Base-by-base conservation (phyloP, 1,284 basidiomycete species). In the Somion occarium region DNA sequence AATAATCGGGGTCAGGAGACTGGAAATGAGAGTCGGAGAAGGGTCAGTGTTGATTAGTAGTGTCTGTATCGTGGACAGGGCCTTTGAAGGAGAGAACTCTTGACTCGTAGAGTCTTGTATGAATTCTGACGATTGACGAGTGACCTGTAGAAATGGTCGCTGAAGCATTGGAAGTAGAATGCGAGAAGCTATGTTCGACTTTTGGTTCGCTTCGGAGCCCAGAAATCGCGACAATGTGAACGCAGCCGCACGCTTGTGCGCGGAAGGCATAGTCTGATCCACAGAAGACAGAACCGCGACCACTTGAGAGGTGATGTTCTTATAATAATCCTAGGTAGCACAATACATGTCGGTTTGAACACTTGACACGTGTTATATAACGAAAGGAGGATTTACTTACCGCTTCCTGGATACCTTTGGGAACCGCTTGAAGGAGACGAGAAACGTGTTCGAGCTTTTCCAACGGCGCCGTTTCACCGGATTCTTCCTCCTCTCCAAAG, bases 11-110 rank as follows among this genome's bases (percentile, higher is more conserved):
- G 82, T 80, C 13, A 94, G 66, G 4, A 93, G 60, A 13, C 70
- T 67, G 0, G 83, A 75, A 43, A 90, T 76, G 37, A 91, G 74
- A 2, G 70, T 66, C 0, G 89, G 85, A 1, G 88, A 85, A 2
- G 91, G 90, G 55, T 93, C 91, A 3, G 85, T 82, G 57, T 91
- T 88, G 4, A 81, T 75, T 2, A 92, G 66, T 22, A 92, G 70
- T 1, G 70, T 73, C 49, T 80, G 70, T 5, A 89, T 62, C 1
- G 65, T 74, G 5, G 68, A 65, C 20, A 88, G 63, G 1, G 78
- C 72, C 9, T 64, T 64, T 2, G 70, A 62, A 18, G 78, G 67
- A 0, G 19, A 9, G 19, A 63, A 60, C 15, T 62, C 37, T 9
- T 48, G 41, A 3, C 23, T 7, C 5, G 11, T 3, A 26, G 13